phyloP scores from a whole-genome alignment of 2,329 filamentous ascomycete genomes.

The Pyrenophora teres region DNA sequence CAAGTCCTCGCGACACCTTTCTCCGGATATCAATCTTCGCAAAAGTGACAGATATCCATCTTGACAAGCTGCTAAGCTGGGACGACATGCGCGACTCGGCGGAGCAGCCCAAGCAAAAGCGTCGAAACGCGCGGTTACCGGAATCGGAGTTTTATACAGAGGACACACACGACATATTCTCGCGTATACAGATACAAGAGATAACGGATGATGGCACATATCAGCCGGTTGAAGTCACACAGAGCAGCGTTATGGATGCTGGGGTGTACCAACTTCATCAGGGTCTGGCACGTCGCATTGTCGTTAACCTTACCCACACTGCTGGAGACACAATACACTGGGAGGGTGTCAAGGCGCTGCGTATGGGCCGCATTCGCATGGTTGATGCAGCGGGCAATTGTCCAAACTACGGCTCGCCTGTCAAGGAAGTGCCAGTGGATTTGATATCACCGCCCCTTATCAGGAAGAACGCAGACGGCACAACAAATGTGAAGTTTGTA shows the following conservation, averaged over 20 bases:
- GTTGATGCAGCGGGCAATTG: conserved; percentile 85
- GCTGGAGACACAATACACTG: conserved; percentile 87
- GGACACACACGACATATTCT: conserved; percentile 91
- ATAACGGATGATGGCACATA: conserved; percentile 91
- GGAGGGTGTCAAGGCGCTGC: conserved; percentile 78
- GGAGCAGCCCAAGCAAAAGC: conserved; percentile 60
- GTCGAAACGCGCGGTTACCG: conserved; percentile 71
- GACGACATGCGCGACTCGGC: conserved; percentile 90
- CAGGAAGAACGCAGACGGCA: conserved; percentile 86
- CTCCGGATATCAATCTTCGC: conserved; percentile 91
- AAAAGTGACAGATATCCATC: conserved; percentile 86
- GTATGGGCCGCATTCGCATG: conserved; percentile 80
- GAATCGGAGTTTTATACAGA: conserved; percentile 93
- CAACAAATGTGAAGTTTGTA: conserved; percentile 80
- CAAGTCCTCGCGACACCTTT: conserved; percentile 72
- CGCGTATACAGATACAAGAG: conserved; percentile 85
- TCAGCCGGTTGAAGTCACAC: conserved; percentile 87
- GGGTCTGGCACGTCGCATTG: conserved; percentile 85
- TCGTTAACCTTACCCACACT: conserved; percentile 87
- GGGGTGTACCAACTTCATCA: conserved; percentile 96
- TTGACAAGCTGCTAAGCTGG: conserved; percentile 97
- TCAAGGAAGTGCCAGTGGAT: conserved; percentile 76
- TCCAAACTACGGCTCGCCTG: conserved; percentile 72
- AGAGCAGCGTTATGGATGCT: conserved; percentile 79
- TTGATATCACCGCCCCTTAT: conserved; percentile 78